These are phyloP conservation scores for Camellia japonica DNA, from an alignment of 148 eudicot genomes.

Conservation along the genomic window DNA sequence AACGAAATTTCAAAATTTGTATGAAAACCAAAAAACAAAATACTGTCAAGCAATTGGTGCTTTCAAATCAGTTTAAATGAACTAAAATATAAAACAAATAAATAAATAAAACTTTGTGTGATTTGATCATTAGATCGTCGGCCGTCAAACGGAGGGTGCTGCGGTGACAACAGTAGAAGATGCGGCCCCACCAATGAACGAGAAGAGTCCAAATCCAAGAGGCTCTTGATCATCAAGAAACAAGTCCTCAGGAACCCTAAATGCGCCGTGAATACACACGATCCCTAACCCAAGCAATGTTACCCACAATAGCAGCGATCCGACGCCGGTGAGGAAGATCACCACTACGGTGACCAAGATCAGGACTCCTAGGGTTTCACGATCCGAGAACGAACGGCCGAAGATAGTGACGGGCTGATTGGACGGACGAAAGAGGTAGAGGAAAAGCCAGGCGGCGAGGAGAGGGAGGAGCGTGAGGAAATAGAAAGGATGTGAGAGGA, in stretches of 20 bases:
- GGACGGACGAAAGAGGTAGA: constrained; percentile 52
- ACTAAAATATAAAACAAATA: not conserved
- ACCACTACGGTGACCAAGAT: constrained; percentile 32
- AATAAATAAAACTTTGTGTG: no score
- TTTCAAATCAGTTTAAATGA: not conserved
- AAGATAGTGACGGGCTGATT: constrained; percentile 45
- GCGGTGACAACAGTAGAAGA: not conserved
- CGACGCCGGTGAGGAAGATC: constrained; percentile 56
- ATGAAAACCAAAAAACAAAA: not conserved
- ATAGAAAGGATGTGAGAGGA: constrained; percentile 56
- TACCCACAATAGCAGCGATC: constrained; percentile 48
- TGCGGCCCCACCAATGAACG: constrained; percentile 31
- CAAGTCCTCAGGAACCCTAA: constrained; percentile 59
- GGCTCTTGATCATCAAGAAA: constrained; percentile 46
- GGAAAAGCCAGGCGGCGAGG: constrained; percentile 56
- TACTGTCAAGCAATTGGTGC: not conserved
- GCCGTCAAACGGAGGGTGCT: no score
- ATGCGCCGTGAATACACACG: constrained; percentile 49
- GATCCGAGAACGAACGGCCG: constrained; percentile 46
- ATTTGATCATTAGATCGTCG: no score
- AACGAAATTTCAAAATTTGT: not conserved
- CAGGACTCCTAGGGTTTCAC: constrained; percentile 43
- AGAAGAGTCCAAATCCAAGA: constrained; percentile 35
- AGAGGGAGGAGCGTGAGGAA: constrained; percentile 42
- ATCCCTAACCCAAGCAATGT: constrained; percentile 31